phyloP scores from a whole-genome alignment of 352 stramenopile species.

The Globisporangium middletonii region DNA sequence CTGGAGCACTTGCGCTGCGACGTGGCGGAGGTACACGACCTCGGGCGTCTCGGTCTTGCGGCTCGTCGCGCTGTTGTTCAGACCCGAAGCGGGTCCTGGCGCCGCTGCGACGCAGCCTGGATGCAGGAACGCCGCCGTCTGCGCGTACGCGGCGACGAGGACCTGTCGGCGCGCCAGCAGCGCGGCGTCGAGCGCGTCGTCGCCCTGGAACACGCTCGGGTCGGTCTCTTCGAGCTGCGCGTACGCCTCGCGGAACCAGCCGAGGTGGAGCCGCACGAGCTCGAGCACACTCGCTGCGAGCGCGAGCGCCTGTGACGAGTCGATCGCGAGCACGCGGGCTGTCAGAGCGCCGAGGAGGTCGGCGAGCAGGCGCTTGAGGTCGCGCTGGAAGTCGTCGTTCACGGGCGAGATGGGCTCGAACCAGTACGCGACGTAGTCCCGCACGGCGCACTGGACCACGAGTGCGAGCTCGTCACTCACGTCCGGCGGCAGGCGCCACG shows the following conservation, averaged over 20 bases:
- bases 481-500: slow-evolving; percentile 40
- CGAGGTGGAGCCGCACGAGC: slow-evolving; percentile 62
- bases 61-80: slow-evolving; percentile 12
- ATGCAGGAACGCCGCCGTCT: slow-evolving; percentile 58
- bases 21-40: slow-evolving; percentile 56
- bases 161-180: slow-evolving; percentile 41
- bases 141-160: slow-evolving; percentile 47
- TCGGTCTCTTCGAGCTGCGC: slow-evolving; percentile 56
- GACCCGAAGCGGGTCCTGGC: slow-evolving; percentile 4
- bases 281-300: slow-evolving; percentile 57
- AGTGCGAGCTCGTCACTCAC: slow-evolving; percentile 61
- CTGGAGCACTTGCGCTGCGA: slow-evolving; percentile 53
- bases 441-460: slow-evolving; percentile 38
- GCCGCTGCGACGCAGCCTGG: slow-evolving; percentile 38
- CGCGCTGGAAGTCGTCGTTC: slow-evolving; percentile 61
- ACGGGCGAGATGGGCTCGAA: slow-evolving; percentile 47
- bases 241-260: slow-evolving; percentile 76
- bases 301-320: slow-evolving; percentile 58
- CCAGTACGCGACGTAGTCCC: slow-evolving; percentile 65
- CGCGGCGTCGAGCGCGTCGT: slow-evolving; percentile 39
- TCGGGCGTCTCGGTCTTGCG: slow-evolving; percentile 31
- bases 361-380: slow-evolving; percentile 59
- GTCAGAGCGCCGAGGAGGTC: slow-evolving; percentile 53
- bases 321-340: slow-evolving; percentile 57
- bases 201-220: slow-evolving; percentile 44